Evolutionary conservation across 2,329 filamentous ascomycete genomes (phyloP).

Genomic region (Magnaporthiopsis poae): DNA sequence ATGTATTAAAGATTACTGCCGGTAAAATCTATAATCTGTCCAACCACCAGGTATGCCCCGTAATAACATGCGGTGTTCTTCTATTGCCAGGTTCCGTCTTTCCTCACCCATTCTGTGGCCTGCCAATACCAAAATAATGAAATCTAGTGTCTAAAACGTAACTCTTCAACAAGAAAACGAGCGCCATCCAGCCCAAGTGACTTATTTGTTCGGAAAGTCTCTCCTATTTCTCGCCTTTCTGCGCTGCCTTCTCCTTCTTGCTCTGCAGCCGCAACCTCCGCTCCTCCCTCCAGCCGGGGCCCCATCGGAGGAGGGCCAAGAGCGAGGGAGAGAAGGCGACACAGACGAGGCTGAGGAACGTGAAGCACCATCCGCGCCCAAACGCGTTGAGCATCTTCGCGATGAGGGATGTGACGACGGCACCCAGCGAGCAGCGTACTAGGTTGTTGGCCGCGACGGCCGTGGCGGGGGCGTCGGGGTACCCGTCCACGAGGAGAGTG

Average conservation of each 20-base stretch:
- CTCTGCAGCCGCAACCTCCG: conserved; percentile 22
- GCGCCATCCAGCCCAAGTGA: background rate
- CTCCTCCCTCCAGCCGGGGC: conserved; percentile 38
- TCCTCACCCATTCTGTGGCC: too few relatives aligned
- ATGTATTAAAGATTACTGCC: too few relatives aligned
- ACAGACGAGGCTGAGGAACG: conserved; percentile 44
- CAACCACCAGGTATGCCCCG: too few relatives aligned
- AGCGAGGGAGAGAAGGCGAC: conserved; percentile 38
- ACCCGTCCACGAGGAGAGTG: conserved; percentile 54
- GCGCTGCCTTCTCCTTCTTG: conserved; percentile 22
- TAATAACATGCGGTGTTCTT: too few relatives aligned
- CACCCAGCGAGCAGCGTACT: conserved; percentile 51
- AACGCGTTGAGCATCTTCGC: conserved; percentile 46
- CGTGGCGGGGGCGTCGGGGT: conserved; percentile 50
- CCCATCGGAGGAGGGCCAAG: conserved; percentile 38
- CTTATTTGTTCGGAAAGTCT: background rate
- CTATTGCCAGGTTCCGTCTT: too few relatives aligned
- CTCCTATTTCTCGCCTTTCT: conserved; percentile 9
- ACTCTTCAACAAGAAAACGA: background rate
- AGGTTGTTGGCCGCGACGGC: conserved; percentile 57
- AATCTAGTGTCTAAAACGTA: too few relatives aligned
- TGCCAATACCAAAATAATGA: too few relatives aligned
- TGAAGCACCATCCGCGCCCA: conserved; percentile 55
- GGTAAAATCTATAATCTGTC: too few relatives aligned
- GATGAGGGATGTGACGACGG: conserved; percentile 48